A percentile compares a stretch with the other conserved stretches of the same genome.
phyloP scores from a whole-genome alignment of 257 asterid genomes.

The Solanum acaule region DNA sequence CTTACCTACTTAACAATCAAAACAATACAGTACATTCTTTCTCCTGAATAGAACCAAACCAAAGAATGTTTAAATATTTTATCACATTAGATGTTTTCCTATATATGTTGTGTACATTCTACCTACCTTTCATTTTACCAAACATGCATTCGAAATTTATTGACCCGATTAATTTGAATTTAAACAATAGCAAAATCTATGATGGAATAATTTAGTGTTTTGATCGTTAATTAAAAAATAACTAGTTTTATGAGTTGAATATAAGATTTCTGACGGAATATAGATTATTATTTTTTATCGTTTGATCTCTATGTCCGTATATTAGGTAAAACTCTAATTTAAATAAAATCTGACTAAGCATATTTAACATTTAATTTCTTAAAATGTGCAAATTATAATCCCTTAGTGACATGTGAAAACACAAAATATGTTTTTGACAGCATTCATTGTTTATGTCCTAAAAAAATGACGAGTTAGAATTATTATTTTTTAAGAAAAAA shows the following conservation, averaged over 20 bases:
- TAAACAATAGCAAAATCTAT: rapidly evolving
- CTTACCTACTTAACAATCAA: not conserved
- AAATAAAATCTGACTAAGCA: not conserved
- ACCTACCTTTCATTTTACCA: not conserved
- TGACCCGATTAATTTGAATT: not conserved
- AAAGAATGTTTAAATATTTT: not conserved
- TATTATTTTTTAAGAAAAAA: not conserved
- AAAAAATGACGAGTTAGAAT: not conserved
- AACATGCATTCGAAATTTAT: not conserved
- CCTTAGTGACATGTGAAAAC: not conserved
- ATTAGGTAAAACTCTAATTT: not conserved
- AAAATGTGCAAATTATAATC: not conserved
- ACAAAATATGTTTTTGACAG: not conserved
- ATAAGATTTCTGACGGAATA: rapidly evolving
- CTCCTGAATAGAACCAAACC: not conserved
- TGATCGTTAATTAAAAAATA: not conserved
- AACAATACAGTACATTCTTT: not conserved
- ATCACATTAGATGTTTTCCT: not conserved
- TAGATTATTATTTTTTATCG: rapidly evolving
- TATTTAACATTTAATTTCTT: not conserved
- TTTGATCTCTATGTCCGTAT: not conserved
- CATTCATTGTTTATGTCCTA: not conserved
- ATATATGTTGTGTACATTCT: not conserved
- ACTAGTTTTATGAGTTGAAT: not conserved
- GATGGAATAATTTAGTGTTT: not conserved